Evolutionary conservation across 73 alveolate species (phyloP), one percentile per base, ranked within the genome.

Genomic region (Effrenium voratum): DNA sequence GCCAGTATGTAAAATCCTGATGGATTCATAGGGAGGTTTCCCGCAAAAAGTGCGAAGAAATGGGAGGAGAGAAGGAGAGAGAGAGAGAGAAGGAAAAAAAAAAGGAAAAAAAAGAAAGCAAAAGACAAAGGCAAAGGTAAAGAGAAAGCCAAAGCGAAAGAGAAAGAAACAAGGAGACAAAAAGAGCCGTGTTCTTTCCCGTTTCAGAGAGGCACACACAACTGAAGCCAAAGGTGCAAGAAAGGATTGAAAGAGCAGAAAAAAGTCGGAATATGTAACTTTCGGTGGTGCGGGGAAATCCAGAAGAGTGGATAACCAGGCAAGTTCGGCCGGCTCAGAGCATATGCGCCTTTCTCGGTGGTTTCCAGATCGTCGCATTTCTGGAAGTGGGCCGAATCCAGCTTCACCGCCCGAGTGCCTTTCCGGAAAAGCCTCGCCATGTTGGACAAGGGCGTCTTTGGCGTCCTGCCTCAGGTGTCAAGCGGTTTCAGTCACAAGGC

Each of bases 351-450:
- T 2, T 5, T 16, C 83, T 30, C 97, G 88, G 66, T 75, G 41
- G 43, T 44, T 43, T 90, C 88, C 75, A 90, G 55, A 57, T 90
- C 97, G 19, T 90, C 97, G 50, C 97, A 90, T 57, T 57, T 49
- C 75, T 90, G 97, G 76, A 68, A 43, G 43, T 90, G 97, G 22
- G 86, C 97, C 1, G 44, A 86, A 40, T 90, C 97, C 16, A 66
- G 52, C 76, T 68, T 87, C 60, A 90, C 97, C 12, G 97, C 97
- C 10, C 57, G 49, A 1, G 97, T 90, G 22, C 97, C 97, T 87
- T 90, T 90, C 19, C 97, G 86, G 97, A 90, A 90, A 60, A 90
- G 75, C 77, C 87, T 49, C 24, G 97, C 97, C 97, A 90, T 90
- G 97, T 57, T 75, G 40, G 90, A 79, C 45, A 79, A 28, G 26